phyloP scores from a whole-genome alignment of 2,329 filamentous ascomycete genomes.

The Fusarium sp. region DNA sequence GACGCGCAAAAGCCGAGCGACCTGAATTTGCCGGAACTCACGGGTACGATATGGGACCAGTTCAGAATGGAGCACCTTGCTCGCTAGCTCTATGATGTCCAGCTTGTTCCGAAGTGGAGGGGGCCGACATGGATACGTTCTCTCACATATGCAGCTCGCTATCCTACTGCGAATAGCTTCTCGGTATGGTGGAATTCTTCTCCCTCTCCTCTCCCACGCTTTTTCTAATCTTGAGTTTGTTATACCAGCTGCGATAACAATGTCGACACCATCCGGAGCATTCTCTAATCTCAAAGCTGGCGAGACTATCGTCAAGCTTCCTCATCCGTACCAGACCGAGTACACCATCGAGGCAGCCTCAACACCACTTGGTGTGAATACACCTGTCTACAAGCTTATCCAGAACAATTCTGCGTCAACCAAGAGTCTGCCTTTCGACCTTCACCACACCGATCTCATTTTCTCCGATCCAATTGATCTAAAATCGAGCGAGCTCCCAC shows the following conservation, averaged over 20 bases:
- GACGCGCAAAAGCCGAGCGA: constrained; percentile 5
- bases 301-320: constrained; percentile 60
- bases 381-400: constrained; percentile 53
- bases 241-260: constrained; percentile 9
- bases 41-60: constrained; percentile 2
- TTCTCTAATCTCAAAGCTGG: constrained; percentile 44
- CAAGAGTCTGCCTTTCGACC: constrained; percentile 46
- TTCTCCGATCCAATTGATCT: constrained; percentile 61
- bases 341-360: constrained; percentile 55
- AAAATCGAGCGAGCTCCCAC: constrained; percentile 62
- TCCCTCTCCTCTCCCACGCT: constrained; percentile 1
- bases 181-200: background rate
- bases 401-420: constrained; percentile 46
- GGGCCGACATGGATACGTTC: constrained; percentile 11
- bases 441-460: constrained; percentile 53
- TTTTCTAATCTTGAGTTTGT: background rate
- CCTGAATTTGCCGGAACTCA: constrained; percentile 19
- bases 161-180: constrained; percentile 41
- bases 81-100: background rate
- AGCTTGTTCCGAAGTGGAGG: constrained; percentile 28
- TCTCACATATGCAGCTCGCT: constrained; percentile 11
- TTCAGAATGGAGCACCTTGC: constrained; percentile 6
- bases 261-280: constrained; percentile 33
- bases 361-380: constrained; percentile 31
- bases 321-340: constrained; percentile 61